A percentile compares a stretch with the other conserved stretches of the same genome.
phyloP scores from a whole-genome alignment of 495 filamentous ascomycete species.

The Penicillium dipodomyicola region DNA sequence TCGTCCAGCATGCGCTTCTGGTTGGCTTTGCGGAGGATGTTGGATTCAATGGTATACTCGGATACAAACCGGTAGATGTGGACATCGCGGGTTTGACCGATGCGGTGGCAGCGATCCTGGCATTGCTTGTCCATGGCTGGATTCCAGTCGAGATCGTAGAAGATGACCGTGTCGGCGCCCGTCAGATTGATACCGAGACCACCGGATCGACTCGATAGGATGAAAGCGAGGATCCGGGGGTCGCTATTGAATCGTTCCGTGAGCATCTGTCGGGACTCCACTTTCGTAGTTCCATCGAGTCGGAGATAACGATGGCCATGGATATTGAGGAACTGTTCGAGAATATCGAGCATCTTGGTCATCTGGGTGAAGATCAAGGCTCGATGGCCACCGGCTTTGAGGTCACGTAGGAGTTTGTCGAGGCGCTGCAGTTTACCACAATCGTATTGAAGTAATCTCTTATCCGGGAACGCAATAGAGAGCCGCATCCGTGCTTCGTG shows the following conservation, averaged over 20 bases:
- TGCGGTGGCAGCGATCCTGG: constrained; percentile 95
- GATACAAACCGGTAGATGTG: constrained; percentile 97
- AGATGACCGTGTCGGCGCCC: constrained; percentile 96
- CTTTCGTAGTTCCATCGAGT: constrained; percentile 89
- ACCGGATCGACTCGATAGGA: constrained; percentile 90
- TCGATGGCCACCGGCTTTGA: constrained; percentile 87
- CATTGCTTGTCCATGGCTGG: constrained; percentile 99
- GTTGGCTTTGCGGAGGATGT: constrained; percentile 92
- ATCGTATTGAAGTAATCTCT: constrained; percentile 91
- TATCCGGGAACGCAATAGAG: constrained; percentile 96
- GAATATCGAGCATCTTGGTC: constrained; percentile 96
- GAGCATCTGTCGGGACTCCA: constrained; percentile 91
- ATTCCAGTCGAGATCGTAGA: constrained; percentile 99
- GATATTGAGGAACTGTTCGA: constrained; percentile 97
- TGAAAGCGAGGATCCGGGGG: constrained; percentile 86
- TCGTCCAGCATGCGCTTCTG: constrained; percentile 98
- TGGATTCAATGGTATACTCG: constrained; percentile 97
- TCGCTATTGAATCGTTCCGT: constrained; percentile 98
- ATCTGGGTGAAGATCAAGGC: constrained; percentile 99
- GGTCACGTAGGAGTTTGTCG: constrained; percentile 77
- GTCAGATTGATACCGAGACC: constrained; percentile 96
- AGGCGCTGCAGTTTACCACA: constrained; percentile 95
- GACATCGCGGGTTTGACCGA: constrained; percentile 96
- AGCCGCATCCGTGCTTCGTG: constrained; percentile 91
- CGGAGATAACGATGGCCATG: constrained; percentile 96